Percentiles rank a stretch among this genome's conserved stretches.
Conservation (phyloP, 2,329 filamentous ascomycete species). For the Sporothrix pallida region DNA sequence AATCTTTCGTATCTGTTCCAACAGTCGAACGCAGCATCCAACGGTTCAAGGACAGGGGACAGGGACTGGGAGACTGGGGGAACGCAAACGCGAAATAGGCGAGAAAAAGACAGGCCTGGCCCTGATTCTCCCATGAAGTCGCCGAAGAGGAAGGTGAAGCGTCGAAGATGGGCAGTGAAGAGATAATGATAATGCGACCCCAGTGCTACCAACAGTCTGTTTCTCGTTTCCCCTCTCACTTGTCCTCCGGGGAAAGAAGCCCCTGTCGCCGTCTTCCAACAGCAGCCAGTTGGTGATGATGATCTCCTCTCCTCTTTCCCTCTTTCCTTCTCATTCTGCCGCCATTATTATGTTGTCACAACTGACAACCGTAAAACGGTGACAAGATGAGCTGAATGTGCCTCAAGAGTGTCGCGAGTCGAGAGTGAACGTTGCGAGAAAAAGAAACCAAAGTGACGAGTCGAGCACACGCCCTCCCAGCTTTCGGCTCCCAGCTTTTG, state of each 20-base stretch:
- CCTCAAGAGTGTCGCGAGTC: too few species aligned
- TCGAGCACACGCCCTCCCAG: too few species aligned
- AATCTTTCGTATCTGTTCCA: too few species aligned
- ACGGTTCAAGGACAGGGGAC: not conserved
- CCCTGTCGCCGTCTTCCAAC: not conserved
- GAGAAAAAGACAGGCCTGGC: not conserved
- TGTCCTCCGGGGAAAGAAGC: not conserved
- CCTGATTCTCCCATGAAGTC: not conserved
- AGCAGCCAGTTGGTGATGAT: not conserved
- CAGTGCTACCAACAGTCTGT: slow-evolving; percentile 9
- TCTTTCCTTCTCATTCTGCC: slow-evolving; percentile 1
- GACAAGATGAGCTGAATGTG: slow-evolving; percentile 15
- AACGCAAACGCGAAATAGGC: not conserved
- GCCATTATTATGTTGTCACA: slow-evolving; percentile 2
- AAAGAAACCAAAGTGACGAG: not conserved
- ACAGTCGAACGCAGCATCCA: not conserved
- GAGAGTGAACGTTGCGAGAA: not conserved
- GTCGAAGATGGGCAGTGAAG: too few species aligned
- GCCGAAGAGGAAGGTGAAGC: not conserved
- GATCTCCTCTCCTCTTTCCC: not conserved
- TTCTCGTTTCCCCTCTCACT: not conserved
- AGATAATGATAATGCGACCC: not conserved
- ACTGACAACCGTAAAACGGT: not conserved
- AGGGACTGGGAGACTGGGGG: too few species aligned
- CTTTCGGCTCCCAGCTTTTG: too few species aligned